Base-by-base conservation (phyloP, 352 stramenopile species). In the Phytophthora crassamura region DNA sequence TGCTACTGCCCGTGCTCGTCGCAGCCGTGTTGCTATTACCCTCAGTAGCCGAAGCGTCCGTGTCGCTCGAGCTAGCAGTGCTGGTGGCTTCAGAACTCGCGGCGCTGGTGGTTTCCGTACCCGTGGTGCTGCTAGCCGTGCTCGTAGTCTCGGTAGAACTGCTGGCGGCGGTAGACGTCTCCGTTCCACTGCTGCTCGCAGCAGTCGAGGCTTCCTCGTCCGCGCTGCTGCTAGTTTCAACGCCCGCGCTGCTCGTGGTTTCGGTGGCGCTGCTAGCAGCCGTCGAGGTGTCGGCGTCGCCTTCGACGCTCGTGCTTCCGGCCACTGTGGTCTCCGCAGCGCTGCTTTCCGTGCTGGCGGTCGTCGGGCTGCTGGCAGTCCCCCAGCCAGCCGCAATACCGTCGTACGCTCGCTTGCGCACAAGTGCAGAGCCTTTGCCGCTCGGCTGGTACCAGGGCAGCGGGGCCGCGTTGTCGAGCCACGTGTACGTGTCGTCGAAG, bases 341-440 rank as follows among this genome's bases (percentile, higher is more conserved):
- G 28, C n/a, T 48, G 25, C 7, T 54, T 43, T 20, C 47, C 41
- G 47, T 43, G 25, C 45, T 51, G 22, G 38, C 22, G 14, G 38
- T 43, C 38, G 15, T 43, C 5, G 48, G 48, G 16, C 56, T 56
- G 28, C 32, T 55, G 18, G 53, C 47, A 16, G 62, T 51, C 1
- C 61, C 57, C 55, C 61, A 75, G 15, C 61, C 67, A 45, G 30
- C 48, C 0, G 42, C 61, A 14, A 75, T 75, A 18, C 49, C 56
- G 28, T 75, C 67, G 41, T 75, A 75, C 0, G 57, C 49, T 22
- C 54, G 56, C 41, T 75, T 75, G 7, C 51, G 61, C 22, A 69
- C 67, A 32, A 75, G 49, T 38, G 43, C 46, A 15, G 61, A 72
- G 51, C 47, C 57, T 36, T 68, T 56, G 32, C 62, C 67, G 15